These are phyloP conservation scores for Diaporthe citriasiana DNA, from an alignment of 2,329 filamentous ascomycete genomes.

Conservation along the genomic window DNA sequence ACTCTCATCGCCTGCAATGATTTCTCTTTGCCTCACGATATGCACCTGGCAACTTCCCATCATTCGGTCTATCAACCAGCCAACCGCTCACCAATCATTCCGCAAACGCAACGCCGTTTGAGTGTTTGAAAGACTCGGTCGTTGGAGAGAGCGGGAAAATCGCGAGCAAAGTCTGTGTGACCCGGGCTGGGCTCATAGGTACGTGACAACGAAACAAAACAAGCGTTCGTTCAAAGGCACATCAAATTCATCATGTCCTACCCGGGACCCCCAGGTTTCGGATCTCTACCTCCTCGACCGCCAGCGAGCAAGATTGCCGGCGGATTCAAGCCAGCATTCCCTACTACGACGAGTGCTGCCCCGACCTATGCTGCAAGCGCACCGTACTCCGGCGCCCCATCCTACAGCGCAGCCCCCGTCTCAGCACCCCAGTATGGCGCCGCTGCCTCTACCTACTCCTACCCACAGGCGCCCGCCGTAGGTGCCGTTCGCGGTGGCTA, in stretches of 20 bases:
- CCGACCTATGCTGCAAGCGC: slow-evolving; percentile 47
- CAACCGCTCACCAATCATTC: neutral
- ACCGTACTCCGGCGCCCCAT: slow-evolving; percentile 53
- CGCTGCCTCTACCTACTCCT: slow-evolving; percentile 47
- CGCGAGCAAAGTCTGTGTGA: slow-evolving; percentile 40
- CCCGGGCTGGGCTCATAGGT: slow-evolving; percentile 63
- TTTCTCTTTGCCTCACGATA: slow-evolving; percentile 12
- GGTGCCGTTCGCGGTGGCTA: slow-evolving; percentile 49
- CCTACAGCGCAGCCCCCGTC: slow-evolving; percentile 53
- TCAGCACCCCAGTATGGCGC: slow-evolving; percentile 60
- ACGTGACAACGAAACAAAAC: slow-evolving; percentile 57
- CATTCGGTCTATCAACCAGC: neutral
- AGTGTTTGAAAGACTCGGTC: neutral
- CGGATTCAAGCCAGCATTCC: slow-evolving; percentile 68
- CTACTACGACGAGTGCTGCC: slow-evolving; percentile 54
- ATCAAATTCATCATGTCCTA: slow-evolving; percentile 84
- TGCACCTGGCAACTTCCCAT: neutral
- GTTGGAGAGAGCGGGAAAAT: slow-evolving; percentile 7
- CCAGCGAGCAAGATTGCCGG: slow-evolving; percentile 68
- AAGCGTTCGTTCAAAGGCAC: slow-evolving; percentile 49
- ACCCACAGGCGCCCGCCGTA: slow-evolving; percentile 54
- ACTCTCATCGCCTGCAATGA: neutral
- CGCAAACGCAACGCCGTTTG: neutral
- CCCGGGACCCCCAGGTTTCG: slow-evolving; percentile 85
- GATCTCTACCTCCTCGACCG: slow-evolving; percentile 83